Percentiles rank a stretch among this genome's conserved stretches.
Evolutionary conservation across 2,329 filamentous ascomycete species (phyloP).

Genomic region (Colletotrichum noveboracense): DNA sequence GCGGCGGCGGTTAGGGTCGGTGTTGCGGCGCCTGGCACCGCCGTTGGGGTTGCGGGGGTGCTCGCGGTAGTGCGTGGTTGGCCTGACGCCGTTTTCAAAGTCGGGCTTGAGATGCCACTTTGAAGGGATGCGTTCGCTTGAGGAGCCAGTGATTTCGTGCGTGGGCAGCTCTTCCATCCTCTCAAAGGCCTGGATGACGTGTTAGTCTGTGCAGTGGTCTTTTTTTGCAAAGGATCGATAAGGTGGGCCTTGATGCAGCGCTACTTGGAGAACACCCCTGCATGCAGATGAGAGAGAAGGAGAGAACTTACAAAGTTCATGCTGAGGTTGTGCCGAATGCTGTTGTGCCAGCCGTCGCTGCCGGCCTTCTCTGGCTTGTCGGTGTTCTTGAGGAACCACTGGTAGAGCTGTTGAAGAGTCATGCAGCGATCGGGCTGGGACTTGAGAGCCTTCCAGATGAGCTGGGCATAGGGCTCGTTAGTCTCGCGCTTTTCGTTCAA

Average conservation of each 20-base stretch:
- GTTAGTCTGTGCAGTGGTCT: neutral
- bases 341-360: constrained; percentile 88
- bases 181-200: constrained; percentile 39
- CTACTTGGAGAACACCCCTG: neutral
- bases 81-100: constrained; percentile 77
- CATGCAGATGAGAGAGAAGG: neutral
- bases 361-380: constrained; percentile 68
- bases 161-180: constrained; percentile 53
- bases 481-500: neutral
- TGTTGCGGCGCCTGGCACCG: neutral
- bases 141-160: neutral
- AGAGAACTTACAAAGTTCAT: constrained; percentile 84
- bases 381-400: constrained; percentile 86
- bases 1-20: neutral
- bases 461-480: constrained; percentile 78
- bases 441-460: constrained; percentile 80
- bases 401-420: constrained; percentile 85
- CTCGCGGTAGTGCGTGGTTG: constrained; percentile 75
- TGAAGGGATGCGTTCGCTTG: constrained; percentile 60
- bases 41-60: neutral
- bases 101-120: constrained; percentile 80
- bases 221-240: neutral
- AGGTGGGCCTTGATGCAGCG: neutral
- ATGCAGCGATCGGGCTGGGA: constrained; percentile 70
- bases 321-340: constrained; percentile 91